Evolutionary conservation across 345 rosid genomes (phyloP), one percentile per base, ranked within the genome.

Genomic region (Eucalyptus erythrocorys): DNA sequence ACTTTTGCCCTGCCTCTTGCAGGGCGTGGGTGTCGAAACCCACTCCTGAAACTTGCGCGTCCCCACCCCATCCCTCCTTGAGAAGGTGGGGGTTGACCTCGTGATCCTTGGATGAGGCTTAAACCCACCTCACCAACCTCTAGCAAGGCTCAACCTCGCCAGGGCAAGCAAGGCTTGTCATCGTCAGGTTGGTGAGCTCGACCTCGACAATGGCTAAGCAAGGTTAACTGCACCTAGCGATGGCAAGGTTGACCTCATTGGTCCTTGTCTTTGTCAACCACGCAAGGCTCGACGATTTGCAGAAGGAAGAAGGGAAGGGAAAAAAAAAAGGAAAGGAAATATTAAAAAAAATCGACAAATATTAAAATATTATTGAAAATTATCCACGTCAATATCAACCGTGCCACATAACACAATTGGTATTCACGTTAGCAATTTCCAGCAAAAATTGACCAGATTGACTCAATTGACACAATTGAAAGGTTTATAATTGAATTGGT

Each of bases 221-320:
- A 51, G 24, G 57, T 24, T 24, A 51, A 19, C 0, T 19, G 10
- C 24, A 51, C 57, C 24, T 51, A 51, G 4, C 0, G 10, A 51
- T 51, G 57, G 24, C 6, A 55, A 22, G 13, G 27, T 55, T 24
- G 5, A 55, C 0, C 3, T 55, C 61, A 22, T 24, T 24, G 30
- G 61, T 27, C 61, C 27, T 55, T 55, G 27, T 24, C 61, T 55
- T 55, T 55, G 13, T 55, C 3, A 22, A 1, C 22, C 13, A 0
- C 27, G 12, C 12, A 1, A 55, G 30, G 30, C 30, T 0, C 1
- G 1, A 55, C 1, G 0, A 55, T 24, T 0, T 1, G 1, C 13
- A 22, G 0, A 30, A 55, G 61, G 30, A 55, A 55, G 61, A 55
- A 55, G 30, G 3, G 6, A 24, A 55, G 13, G 61, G 9, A 22